Percentiles rank a stretch among this genome's conserved stretches.
These are phyloP conservation scores for Heliosperma pusillum DNA, from an alignment of 148 eudicot species.

Conservation along the genomic window DNA sequence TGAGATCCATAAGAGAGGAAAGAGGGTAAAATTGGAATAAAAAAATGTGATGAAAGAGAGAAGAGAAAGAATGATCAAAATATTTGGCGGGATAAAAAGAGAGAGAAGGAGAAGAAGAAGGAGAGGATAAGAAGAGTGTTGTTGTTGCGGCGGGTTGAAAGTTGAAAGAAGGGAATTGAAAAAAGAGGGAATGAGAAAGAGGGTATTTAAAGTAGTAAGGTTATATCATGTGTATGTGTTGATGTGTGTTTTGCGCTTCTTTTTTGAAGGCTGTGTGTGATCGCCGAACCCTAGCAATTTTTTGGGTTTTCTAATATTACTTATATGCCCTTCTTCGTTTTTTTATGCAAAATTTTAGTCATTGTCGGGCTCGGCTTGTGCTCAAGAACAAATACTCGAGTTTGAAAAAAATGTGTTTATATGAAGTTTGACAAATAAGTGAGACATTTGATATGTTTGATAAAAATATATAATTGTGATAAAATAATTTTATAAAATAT, in stretches of 20 bases:
- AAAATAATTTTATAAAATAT: no score
- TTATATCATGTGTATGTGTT: background rate
- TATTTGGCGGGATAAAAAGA: constrained; percentile 27
- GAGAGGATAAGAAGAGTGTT: background rate
- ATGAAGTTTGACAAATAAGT: no score
- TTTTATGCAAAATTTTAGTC: no score
- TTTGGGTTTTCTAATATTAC: background rate
- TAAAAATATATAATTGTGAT: no score
- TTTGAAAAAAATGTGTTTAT: no score
- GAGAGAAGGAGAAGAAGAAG: constrained; percentile 2
- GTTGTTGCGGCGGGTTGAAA: constrained; percentile 16
- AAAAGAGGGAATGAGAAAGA: background rate
- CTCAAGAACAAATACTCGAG: no score
- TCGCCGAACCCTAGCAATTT: background rate
- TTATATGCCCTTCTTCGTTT: background rate
- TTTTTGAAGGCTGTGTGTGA: background rate
- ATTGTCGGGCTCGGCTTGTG: no score
- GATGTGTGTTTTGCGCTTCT: background rate
- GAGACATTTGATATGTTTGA: no score
- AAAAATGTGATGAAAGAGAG: background rate
- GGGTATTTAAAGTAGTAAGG: background rate
- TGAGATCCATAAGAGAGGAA: background rate
- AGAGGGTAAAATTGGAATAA: background rate
- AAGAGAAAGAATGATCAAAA: constrained; percentile 14
- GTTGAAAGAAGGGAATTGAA: background rate